phyloP scores from a whole-genome alignment of 148 eudicot genomes.

The Persicaria tinctoria region DNA sequence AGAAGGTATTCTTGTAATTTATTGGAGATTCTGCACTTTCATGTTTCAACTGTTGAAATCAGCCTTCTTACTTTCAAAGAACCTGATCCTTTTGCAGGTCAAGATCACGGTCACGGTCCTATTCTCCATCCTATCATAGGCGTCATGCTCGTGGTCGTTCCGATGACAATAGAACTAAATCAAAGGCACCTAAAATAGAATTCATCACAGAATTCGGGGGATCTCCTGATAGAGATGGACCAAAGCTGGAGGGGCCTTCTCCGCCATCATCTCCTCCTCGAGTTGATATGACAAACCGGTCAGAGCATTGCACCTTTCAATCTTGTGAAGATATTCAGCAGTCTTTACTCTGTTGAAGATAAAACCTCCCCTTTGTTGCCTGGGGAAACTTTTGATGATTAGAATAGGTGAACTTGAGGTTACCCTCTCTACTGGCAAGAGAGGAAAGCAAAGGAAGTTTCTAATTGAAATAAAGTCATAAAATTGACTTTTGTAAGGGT shows the following conservation, averaged over 20 bases:
- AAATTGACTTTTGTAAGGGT: constrained; percentile 31
- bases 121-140: constrained; percentile 75
- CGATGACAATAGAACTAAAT: constrained; percentile 73
- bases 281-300: constrained; percentile 72
- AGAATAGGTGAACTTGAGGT: constrained; percentile 29
- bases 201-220: constrained; percentile 98
- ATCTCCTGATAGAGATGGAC: constrained; percentile 59
- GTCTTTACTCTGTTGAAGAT: constrained; percentile 73
- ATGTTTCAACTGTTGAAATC: background rate
- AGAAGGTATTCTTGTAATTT: constrained; percentile 44
- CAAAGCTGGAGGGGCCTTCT: constrained; percentile 73
- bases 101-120: constrained; percentile 66
- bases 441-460: constrained; percentile 46
- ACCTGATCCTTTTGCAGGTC: constrained; percentile 32
- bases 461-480: constrained; percentile 38
- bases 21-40: background rate
- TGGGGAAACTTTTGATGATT: constrained; percentile 51
- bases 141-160: constrained; percentile 68
- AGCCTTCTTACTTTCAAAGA: background rate
- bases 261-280: constrained; percentile 91
- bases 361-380: constrained; percentile 46
- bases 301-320: constrained; percentile 91
- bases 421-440: constrained; percentile 34
- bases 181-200: constrained; percentile 86
- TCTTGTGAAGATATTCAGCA: constrained; percentile 78